A percentile compares a stretch with the other conserved stretches of the same genome.
phyloP scores from a whole-genome alignment of 169 alveolate genomes.

The Eimeria falciformis region DNA sequence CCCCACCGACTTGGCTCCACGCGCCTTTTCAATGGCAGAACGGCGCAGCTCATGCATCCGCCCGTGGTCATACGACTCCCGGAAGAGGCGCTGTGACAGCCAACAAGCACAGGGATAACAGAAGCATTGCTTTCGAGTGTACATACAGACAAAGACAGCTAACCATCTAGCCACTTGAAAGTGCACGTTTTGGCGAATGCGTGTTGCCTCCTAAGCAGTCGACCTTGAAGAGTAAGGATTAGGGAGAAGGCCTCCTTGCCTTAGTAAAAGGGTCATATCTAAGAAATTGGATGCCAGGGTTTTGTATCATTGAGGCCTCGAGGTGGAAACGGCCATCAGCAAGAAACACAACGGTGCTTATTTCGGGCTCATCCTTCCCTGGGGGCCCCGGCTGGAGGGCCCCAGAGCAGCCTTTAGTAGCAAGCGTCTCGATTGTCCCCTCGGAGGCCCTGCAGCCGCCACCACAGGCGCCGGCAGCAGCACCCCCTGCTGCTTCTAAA shows the following conservation, averaged over 20 bases:
- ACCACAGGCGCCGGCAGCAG: background rate
- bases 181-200: background rate
- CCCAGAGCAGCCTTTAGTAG: background rate
- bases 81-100: constrained; percentile 47
- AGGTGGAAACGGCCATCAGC: constrained; percentile 99
- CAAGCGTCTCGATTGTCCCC: background rate
- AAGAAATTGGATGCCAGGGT: constrained; percentile 93
- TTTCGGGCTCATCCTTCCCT: constrained; percentile 36
- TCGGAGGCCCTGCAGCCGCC: background rate
- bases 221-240: no score
- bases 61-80: constrained; percentile 78
- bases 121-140: background rate
- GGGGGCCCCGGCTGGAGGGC: background rate
- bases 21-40: constrained; percentile 81
- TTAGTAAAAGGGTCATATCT: constrained; percentile 88
- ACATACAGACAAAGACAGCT: background rate
- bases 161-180: background rate
- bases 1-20: constrained; percentile 85
- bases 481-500: background rate
- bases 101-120: background rate
- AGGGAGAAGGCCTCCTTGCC: background rate
- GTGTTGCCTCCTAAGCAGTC: background rate
- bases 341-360: constrained; percentile 90
- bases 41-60: constrained; percentile 72
- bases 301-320: constrained; percentile 98